Evolutionary conservation across 1,139 yeast genomes (phyloP).

Genomic region (Saccharomyces hybrid): DNA sequence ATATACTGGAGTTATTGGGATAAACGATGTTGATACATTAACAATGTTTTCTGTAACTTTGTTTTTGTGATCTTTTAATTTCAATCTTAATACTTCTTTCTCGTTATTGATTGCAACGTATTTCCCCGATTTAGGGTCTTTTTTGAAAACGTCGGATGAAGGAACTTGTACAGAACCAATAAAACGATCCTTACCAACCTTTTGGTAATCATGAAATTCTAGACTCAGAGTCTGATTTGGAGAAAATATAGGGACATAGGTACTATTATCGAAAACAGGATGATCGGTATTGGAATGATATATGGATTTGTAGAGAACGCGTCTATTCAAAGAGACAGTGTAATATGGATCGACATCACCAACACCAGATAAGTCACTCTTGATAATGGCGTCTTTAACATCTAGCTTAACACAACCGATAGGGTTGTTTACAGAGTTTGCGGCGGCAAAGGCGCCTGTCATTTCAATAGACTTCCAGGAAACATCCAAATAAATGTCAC

Average conservation of each 20-base stretch:
- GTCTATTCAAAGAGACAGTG: constrained; percentile 50
- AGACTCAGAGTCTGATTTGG: constrained; percentile 52
- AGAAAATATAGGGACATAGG: constrained; percentile 53
- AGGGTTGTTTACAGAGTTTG: constrained; percentile 39
- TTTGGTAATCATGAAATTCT: constrained; percentile 60
- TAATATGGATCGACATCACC: constrained; percentile 74
- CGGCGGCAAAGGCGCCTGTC: constrained; percentile 41
- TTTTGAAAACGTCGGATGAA: constrained; percentile 44
- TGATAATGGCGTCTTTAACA: constrained; percentile 41
- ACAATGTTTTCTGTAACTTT: constrained; percentile 42
- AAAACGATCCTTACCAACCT: constrained; percentile 52
- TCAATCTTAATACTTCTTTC: constrained; percentile 37
- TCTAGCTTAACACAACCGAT: constrained; percentile 60
- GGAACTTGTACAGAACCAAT: constrained; percentile 53
- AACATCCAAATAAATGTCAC: constrained; percentile 42
- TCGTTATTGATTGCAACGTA: constrained; percentile 34
- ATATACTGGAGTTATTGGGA: constrained; percentile 57
- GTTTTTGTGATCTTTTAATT: constrained; percentile 39
- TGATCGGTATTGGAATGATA: constrained; percentile 48
- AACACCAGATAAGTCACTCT: constrained; percentile 47
- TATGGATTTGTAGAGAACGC: constrained; percentile 47
- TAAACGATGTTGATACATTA: constrained; percentile 51
- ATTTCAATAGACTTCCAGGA: constrained; percentile 67
- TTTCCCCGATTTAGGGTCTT: constrained; percentile 39
- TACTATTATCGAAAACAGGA: constrained; percentile 53